phyloP scores from a whole-genome alignment of 192 early-diverging fungal species.

The Piromyces finnis region DNA sequence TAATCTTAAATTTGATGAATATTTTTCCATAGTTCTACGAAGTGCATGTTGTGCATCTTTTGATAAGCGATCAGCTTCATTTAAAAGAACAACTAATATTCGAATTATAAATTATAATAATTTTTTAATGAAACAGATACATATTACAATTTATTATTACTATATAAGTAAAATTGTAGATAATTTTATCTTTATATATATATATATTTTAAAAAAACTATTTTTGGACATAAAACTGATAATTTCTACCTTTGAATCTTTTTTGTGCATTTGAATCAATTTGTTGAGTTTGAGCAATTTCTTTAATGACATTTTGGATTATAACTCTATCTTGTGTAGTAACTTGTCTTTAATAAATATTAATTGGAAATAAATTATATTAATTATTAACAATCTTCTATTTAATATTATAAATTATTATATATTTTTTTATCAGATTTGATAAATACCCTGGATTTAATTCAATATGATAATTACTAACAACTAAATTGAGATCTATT shows the following conservation, averaged over 20 bases:
- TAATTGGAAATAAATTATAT: too few species aligned
- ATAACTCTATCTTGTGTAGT: constrained; percentile 82
- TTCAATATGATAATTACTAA: constrained; percentile 93
- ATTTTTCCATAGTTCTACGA: constrained; percentile 99
- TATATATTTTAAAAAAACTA: too few species aligned
- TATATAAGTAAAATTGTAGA: too few species aligned
- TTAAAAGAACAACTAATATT: constrained; percentile 63
- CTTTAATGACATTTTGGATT: constrained; percentile 91
- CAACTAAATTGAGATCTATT: constrained; percentile 67
- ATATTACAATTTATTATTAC: too few species aligned
- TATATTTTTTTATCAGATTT: too few species aligned
- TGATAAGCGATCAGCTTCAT: constrained; percentile 79
- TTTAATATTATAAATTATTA: too few species aligned
- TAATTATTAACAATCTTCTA: too few species aligned
- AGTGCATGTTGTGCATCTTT: constrained; percentile 88
- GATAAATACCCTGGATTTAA: not conserved
- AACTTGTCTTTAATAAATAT: constrained; percentile 54
- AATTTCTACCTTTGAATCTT: constrained; percentile 69
- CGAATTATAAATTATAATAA: too few species aligned
- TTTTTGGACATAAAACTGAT: too few species aligned
- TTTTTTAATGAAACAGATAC: too few species aligned
- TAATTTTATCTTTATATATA: too few species aligned
- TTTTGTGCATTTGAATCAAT: constrained; percentile 59
- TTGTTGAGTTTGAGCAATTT: constrained; percentile 89
- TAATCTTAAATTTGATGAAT: constrained; percentile 78